Percentiles rank a stretch among this genome's conserved stretches.
Conservation (phyloP, 2,329 filamentous ascomycete genomes). For the Leptodontidium sp. region DNA sequence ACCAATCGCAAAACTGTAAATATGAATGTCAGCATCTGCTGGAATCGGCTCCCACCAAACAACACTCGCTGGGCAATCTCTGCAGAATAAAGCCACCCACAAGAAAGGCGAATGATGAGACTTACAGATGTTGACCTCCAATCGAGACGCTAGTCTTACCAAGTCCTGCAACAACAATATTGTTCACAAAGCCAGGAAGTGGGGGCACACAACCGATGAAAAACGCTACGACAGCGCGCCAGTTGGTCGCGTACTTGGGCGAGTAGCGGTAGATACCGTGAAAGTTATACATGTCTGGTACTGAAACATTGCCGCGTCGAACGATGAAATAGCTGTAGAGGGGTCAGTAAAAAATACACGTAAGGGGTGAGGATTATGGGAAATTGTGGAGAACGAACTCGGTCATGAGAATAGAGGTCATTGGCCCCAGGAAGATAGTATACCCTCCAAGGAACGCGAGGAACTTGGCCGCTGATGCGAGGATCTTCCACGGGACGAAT, state of each 20-base stretch:
- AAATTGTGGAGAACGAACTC: constrained; percentile 22
- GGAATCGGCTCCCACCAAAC: background rate
- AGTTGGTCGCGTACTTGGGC: constrained; percentile 30
- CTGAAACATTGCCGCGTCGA: constrained; percentile 47
- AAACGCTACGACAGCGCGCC: constrained; percentile 32
- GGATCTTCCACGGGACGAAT: constrained; percentile 72
- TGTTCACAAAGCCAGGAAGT: constrained; percentile 38
- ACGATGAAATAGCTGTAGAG: constrained; percentile 50
- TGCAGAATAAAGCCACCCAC: background rate
- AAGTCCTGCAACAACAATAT: constrained; percentile 27
- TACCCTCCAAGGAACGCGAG: constrained; percentile 73
- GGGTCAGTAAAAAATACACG: constrained; percentile 18
- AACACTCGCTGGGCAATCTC: background rate
- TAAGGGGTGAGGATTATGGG: background rate
- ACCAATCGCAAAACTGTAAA: constrained; percentile 30
- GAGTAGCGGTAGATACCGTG: constrained; percentile 35
- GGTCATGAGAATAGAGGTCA: constrained; percentile 61
- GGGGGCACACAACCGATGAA: constrained; percentile 43
- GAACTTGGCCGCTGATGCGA: constrained; percentile 64
- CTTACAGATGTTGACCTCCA: constrained; percentile 34
- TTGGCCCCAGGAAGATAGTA: constrained; percentile 67
- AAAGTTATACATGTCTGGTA: constrained; percentile 50
- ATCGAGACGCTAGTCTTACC: constrained; percentile 26
- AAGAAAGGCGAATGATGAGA: constrained; percentile 8
- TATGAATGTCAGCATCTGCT: background rate